Evolutionary conservation across 1,139 yeast species (phyloP).

Genomic region (Meyerozyma guilliermondii): DNA sequence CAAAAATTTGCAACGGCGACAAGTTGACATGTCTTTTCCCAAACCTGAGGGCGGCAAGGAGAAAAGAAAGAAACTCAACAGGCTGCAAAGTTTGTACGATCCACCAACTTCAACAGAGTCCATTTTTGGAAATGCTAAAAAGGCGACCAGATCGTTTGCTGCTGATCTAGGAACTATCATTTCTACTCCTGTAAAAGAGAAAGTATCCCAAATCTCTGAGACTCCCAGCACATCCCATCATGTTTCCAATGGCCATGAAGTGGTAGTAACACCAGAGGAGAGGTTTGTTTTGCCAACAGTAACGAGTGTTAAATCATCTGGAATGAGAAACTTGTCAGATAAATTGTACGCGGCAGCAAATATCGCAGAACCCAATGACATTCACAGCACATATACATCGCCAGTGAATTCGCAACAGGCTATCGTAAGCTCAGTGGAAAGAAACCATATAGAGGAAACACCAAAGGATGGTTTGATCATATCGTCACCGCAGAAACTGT

Average conservation of each 20-base stretch:
- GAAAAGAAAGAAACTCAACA: constrained; percentile 5
- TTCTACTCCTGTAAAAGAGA: constrained; percentile 7
- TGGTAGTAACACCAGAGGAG: constrained; percentile 9
- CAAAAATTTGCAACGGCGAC: constrained; percentile 38
- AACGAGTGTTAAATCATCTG: background rate
- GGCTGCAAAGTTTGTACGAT: constrained; percentile 10
- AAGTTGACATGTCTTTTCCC: constrained; percentile 38
- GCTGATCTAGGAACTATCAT: constrained; percentile 1
- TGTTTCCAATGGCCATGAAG: background rate
- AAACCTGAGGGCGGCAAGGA: constrained; percentile 3
- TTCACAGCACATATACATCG: background rate
- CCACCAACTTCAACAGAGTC: constrained; percentile 7
- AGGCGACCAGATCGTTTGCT: constrained; percentile 9
- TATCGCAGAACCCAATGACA: background rate
- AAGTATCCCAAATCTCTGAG: constrained; percentile 1
- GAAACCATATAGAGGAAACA: background rate
- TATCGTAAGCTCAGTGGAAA: constrained; percentile 5
- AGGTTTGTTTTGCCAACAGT: constrained; percentile 3
- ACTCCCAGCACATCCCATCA: constrained; percentile 3
- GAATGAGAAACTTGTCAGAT: background rate
- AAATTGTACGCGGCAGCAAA: background rate
- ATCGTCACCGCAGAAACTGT: constrained; percentile 1
- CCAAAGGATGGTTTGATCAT: background rate
- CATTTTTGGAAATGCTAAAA: constrained; percentile 27
- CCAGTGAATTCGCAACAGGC: constrained; percentile 1